Conservation (phyloP, 164 flowering plant species). For the Vitis amurensis region DNA sequence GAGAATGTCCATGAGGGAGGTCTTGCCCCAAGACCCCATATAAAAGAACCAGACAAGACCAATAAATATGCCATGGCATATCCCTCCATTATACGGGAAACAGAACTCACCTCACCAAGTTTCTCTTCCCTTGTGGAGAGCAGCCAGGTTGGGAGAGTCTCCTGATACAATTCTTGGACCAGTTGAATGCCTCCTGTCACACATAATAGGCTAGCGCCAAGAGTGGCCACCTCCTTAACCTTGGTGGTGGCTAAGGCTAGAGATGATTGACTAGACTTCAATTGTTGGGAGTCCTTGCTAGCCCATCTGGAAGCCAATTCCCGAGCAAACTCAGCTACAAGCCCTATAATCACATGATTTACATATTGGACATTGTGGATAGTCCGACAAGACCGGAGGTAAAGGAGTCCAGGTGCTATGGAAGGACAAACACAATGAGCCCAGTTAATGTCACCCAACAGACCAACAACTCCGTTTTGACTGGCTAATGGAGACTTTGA, state of each 20-base stretch:
- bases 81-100: conserved; percentile 59
- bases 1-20: conserved; percentile 25
- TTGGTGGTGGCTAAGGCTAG: conserved; percentile 53
- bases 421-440: conserved; percentile 38
- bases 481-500: conserved; percentile 25
- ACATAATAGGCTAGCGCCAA: conserved; percentile 77
- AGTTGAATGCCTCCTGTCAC: conserved; percentile 61
- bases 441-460: conserved; percentile 54
- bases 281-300: conserved; percentile 24
- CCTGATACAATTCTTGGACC: conserved; percentile 61
- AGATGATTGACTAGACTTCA: conserved; percentile 58
- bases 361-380: conserved; percentile 49
- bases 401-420: conserved; percentile 80
- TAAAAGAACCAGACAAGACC: conserved; percentile 53
- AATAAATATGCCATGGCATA: conserved; percentile 73
- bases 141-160: conserved; percentile 81
- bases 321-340: conserved; percentile 52
- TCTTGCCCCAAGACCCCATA: conserved; percentile 55
- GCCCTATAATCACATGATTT: conserved; percentile 52
- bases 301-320: conserved; percentile 50
- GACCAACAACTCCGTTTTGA: conserved; percentile 52
- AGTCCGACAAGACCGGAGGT: conserved; percentile 62
- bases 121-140: conserved; percentile 45
- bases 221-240: conserved; percentile 65
- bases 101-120: conserved; percentile 29